Percentiles rank a stretch among this genome's conserved stretches.
These are phyloP conservation scores for Choanephora cucurbitarum DNA, from an alignment of 371 early-diverging fungal species.

Conservation along the genomic window DNA sequence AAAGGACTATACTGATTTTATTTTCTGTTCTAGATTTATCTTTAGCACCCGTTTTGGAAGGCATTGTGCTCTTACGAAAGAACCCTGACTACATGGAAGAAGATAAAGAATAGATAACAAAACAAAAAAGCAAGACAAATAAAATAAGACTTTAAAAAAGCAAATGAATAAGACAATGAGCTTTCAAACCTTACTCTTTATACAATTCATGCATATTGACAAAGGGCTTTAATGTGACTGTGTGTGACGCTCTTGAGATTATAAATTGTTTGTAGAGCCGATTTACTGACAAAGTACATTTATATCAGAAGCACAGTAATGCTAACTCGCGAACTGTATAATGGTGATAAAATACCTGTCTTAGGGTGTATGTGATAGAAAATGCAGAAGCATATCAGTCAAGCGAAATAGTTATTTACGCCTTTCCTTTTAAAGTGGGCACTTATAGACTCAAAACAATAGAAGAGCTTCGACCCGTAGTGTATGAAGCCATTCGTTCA, in stretches of 20 bases:
- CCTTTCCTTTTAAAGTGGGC: no score
- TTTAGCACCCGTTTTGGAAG: slow-evolving; percentile 85
- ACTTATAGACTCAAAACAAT: slow-evolving; percentile 68
- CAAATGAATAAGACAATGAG: no score
- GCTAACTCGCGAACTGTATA: background rate
- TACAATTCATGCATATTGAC: no score
- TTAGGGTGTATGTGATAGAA: slow-evolving; percentile 22
- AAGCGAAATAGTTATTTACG: no score
- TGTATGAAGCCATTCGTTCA: slow-evolving; percentile 57
- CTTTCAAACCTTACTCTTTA: no score
- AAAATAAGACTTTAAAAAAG: slow-evolving; percentile 9
- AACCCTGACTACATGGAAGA: slow-evolving; percentile 88
- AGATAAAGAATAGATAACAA: slow-evolving; percentile 56
- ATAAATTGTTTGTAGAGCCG: no score
- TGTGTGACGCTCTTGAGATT: no score
- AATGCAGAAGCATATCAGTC: no score
- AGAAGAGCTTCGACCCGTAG: slow-evolving; percentile 43
- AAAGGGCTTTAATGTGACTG: no score
- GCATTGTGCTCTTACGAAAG: slow-evolving; percentile 93
- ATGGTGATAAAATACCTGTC: slow-evolving; percentile 18
- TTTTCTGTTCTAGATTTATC: slow-evolving; percentile 55
- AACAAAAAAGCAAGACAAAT: background rate
- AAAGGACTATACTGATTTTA: slow-evolving; percentile 8
- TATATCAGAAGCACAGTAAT: no score
- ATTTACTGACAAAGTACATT: background rate